phyloP scores from a whole-genome alignment of 805 yeast genomes.

The Candida xiaguanensis region DNA sequence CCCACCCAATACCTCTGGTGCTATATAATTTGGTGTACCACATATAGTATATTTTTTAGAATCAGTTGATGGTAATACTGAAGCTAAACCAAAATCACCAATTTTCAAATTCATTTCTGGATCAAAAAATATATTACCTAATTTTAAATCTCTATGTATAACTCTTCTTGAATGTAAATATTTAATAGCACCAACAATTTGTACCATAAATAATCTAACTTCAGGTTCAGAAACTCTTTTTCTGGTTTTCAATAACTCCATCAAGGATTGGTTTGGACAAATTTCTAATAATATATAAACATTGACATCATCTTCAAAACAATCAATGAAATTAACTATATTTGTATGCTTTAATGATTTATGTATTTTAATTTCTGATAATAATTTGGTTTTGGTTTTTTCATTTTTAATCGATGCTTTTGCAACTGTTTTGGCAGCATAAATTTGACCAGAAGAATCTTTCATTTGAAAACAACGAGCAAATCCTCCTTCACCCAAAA shows the following conservation, averaged over 20 bases:
- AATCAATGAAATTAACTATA: conserved; percentile 88
- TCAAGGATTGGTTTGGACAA: conserved; percentile 90
- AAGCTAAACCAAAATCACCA: conserved; percentile 98
- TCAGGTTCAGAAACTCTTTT: conserved; percentile 88
- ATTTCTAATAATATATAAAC: conserved; percentile 92
- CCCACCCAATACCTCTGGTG: conserved; percentile 94
- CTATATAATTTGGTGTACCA: conserved; percentile 98
- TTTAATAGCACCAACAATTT: conserved; percentile 89
- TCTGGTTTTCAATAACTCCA: conserved; percentile 86
- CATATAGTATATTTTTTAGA: conserved; percentile 91
- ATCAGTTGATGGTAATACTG: conserved; percentile 65
- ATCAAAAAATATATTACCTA: conserved; percentile 94
- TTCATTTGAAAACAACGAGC: conserved; percentile 98
- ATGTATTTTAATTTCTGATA: conserved; percentile 94
- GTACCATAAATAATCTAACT: conserved; percentile 84
- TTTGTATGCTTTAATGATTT: conserved; percentile 84
- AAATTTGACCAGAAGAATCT: conserved; percentile 80
- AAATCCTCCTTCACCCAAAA: conserved; percentile 97
- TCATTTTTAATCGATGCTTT: conserved; percentile 89
- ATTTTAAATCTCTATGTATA: conserved; percentile 91
- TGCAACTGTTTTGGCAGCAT: conserved; percentile 97
- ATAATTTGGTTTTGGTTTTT: conserved; percentile 79
- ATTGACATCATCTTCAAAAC: conserved; percentile 94
- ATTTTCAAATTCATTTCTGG: conserved; percentile 90
- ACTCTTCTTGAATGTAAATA: conserved; percentile 90